Evolutionary conservation across 2,329 filamentous ascomycete species (phyloP).

Genomic region (Talaromyces rugulosus): DNA sequence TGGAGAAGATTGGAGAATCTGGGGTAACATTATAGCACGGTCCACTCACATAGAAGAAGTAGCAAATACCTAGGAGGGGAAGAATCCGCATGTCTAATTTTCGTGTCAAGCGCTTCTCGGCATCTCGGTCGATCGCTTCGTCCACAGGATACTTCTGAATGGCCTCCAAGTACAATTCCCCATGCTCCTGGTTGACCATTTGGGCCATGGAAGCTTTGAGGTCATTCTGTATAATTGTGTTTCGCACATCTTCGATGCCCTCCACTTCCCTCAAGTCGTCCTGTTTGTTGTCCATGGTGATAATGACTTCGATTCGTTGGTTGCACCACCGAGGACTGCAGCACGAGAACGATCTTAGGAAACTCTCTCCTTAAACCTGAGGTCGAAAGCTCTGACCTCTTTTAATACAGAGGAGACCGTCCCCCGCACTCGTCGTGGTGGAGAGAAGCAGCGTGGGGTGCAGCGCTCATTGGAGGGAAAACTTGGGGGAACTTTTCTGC

Average conservation of each 20-base stretch:
- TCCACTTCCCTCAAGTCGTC: slow-evolving; percentile 1
- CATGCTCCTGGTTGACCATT: slow-evolving; percentile 8
- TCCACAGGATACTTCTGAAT: slow-evolving; percentile 8
- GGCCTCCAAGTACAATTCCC: slow-evolving; percentile 7
- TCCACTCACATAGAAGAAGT: slow-evolving; percentile 8
- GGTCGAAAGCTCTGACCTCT: background rate
- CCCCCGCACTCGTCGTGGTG: background rate
- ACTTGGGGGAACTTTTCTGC: background rate
- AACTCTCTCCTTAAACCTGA: background rate
- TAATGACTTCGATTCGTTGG: background rate
- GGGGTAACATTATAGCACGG: background rate
- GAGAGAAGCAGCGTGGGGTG: background rate
- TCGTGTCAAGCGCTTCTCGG: slow-evolving; percentile 6
- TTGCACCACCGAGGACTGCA: background rate
- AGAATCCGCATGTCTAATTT: slow-evolving; percentile 7
- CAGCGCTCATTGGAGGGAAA: background rate
- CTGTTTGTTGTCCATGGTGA: background rate
- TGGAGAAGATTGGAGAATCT: background rate
- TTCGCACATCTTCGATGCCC: slow-evolving; percentile 1
- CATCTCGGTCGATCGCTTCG: slow-evolving; percentile 7
- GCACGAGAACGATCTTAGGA: background rate
- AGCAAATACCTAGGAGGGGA: slow-evolving; percentile 8
- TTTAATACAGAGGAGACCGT: background rate
- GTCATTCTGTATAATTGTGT: background rate
- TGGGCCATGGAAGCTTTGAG: background rate